These are phyloP conservation scores for Penicillium paneum DNA, from an alignment of 2,329 filamentous ascomycete species.

Conservation along the genomic window DNA sequence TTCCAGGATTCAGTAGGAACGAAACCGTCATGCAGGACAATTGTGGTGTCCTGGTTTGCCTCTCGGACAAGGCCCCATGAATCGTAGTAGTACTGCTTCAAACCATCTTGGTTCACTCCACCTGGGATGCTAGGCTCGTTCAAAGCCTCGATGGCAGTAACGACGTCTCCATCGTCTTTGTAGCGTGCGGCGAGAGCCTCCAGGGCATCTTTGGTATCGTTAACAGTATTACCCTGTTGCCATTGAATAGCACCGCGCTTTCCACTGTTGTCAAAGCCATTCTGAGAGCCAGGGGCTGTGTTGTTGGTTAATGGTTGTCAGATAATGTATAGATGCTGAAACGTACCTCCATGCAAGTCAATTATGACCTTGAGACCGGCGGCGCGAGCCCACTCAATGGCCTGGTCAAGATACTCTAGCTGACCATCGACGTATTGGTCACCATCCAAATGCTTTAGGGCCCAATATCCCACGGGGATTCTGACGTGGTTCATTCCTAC, in stretches of 20 bases:
- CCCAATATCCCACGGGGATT: slow-evolving; percentile 67
- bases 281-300: slow-evolving; percentile 59
- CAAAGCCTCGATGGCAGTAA: slow-evolving; percentile 51
- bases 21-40: slow-evolving; percentile 56
- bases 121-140: slow-evolving; percentile 43
- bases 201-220: slow-evolving; percentile 52
- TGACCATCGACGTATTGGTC: slow-evolving; percentile 64
- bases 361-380: slow-evolving; percentile 63
- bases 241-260: slow-evolving; percentile 40
- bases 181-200: slow-evolving; percentile 58
- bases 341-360: slow-evolving; percentile 64
- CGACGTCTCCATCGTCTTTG: slow-evolving; percentile 55
- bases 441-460: slow-evolving; percentile 50
- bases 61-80: slow-evolving; percentile 49
- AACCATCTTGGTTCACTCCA: slow-evolving; percentile 42
- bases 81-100: slow-evolving; percentile 56
- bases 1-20: slow-evolving; percentile 56
- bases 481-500: slow-evolving; percentile 62
- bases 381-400: slow-evolving; percentile 57
- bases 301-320: slow-evolving; percentile 1
- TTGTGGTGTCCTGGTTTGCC: slow-evolving; percentile 44
- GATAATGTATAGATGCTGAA: too few species aligned
- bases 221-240: slow-evolving; percentile 37
- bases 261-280: slow-evolving; percentile 67
- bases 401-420: slow-evolving; percentile 55